Evolutionary conservation across 768 basidiomycete species (phyloP).

Genomic region (Mycena haematopus): DNA sequence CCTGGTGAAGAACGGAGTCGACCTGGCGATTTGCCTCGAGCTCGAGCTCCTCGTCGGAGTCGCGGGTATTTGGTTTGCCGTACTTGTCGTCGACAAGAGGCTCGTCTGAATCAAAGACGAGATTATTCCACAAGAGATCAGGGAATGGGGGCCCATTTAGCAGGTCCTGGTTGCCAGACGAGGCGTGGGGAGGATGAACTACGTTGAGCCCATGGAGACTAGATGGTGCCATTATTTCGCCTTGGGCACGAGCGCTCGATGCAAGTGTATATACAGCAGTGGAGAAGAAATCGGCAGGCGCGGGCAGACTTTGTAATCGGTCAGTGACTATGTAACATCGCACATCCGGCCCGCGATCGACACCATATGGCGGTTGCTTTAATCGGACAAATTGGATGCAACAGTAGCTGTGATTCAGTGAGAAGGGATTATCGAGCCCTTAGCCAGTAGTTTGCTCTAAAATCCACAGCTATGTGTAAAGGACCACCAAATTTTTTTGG

Average conservation of each 20-base stretch:
- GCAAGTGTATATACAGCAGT: conserved; percentile 7
- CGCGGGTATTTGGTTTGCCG: conserved; percentile 39
- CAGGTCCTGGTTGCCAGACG: conserved; percentile 60
- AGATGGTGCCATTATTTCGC: conserved; percentile 58
- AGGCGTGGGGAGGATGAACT: conserved; percentile 58
- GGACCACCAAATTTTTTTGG: too few species aligned
- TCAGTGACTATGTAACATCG: conserved; percentile 2
- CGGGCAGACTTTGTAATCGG: background rate
- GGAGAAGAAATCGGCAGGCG: background rate
- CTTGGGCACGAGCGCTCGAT: conserved; percentile 4
- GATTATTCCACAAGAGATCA: conserved; percentile 85
- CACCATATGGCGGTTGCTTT: too few species aligned
- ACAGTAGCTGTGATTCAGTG: too few species aligned
- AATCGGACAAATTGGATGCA: too few species aligned
- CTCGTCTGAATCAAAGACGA: conserved; percentile 83
- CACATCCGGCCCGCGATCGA: background rate
- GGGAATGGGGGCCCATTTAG: conserved; percentile 69
- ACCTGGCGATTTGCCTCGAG: conserved; percentile 42
- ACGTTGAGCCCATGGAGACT: conserved; percentile 83
- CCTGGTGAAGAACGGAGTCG: conserved; percentile 55
- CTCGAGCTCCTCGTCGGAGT: conserved; percentile 57
- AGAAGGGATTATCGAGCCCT: too few species aligned
- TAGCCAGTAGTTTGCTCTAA: too few species aligned
- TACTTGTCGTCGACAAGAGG: conserved; percentile 47
- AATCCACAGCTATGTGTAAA: too few species aligned